These are phyloP conservation scores for Hibiscus syriacus DNA, from an alignment of 345 rosid genomes.

Conservation along the genomic window DNA sequence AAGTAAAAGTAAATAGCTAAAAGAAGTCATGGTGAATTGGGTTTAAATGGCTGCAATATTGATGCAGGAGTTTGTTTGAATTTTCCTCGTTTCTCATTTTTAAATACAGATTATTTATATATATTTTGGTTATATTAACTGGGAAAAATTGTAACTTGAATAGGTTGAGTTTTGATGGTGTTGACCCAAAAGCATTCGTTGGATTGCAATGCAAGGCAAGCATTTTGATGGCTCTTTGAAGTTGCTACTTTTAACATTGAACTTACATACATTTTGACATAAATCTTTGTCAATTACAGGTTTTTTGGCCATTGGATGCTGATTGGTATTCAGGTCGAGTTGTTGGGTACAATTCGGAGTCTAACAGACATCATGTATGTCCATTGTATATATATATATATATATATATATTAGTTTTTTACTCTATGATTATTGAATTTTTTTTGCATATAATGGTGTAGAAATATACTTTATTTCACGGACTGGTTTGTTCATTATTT, in stretches of 20 bases:
- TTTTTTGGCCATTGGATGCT: constrained; percentile 94
- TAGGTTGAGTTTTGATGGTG: constrained; percentile 71
- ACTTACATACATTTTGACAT: constrained; percentile 6
- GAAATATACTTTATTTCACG: background rate
- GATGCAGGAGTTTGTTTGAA: background rate
- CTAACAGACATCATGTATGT: constrained; percentile 58
- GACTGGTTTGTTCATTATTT: constrained; percentile 12
- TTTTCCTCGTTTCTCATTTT: background rate
- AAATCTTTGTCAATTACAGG: constrained; percentile 39
- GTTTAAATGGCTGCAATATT: background rate
- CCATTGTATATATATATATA: constrained; percentile 14
- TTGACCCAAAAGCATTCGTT: constrained; percentile 53
- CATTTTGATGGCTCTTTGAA: constrained; percentile 11
- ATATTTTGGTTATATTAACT: constrained; percentile 1
- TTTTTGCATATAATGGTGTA: background rate
- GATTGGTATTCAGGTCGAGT: constrained; percentile 73
- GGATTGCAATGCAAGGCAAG: constrained; percentile 90
- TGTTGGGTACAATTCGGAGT: constrained; percentile 49
- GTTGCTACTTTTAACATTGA: background rate
- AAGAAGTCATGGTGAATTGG: background rate
- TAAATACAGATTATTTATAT: background rate
- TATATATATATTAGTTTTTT: background rate
- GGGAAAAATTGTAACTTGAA: constrained; percentile 15
- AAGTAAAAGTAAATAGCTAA: background rate
- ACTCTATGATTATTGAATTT: background rate